Conservation (phyloP, 1,284 basidiomycete genomes). For the Cronartium ribicola region DNA sequence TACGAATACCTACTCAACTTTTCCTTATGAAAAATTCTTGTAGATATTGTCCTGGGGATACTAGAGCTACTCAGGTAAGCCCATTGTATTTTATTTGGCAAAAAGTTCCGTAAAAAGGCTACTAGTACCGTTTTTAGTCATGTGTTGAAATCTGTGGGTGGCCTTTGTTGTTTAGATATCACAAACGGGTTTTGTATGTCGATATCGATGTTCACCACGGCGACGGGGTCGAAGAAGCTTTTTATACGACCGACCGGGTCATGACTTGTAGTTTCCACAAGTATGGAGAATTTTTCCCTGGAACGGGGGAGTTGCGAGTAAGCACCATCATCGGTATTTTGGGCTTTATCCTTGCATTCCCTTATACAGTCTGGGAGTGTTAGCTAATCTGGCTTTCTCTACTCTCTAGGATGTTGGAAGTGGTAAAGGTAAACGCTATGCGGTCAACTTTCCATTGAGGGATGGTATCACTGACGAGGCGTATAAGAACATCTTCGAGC, state of each 20-base stretch:
- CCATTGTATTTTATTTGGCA: not conserved
- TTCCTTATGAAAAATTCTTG: constrained; percentile 2
- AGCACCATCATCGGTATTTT: constrained; percentile 48
- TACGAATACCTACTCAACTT: not conserved
- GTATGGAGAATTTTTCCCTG: constrained; percentile 98
- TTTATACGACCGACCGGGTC: constrained; percentile 96
- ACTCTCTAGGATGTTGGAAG: constrained; percentile 32
- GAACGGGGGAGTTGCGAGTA: constrained; percentile 89
- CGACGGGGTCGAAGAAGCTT: constrained; percentile 98
- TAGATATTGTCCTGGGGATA: constrained; percentile 95
- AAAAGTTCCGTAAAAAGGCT: not conserved
- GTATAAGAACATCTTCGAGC: constrained; percentile 92
- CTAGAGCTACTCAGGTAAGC: constrained; percentile 78
- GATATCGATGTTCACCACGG: constrained; percentile 99
- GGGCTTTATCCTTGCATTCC: not conserved
- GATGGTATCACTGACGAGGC: constrained; percentile 95
- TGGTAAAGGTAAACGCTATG: constrained; percentile 57
- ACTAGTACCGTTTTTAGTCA: not conserved
- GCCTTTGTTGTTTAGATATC: constrained; percentile 62
- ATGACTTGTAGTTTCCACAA: constrained; percentile 99
- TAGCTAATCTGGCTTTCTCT: not conserved
- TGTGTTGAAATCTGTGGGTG: not conserved
- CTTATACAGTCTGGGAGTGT: not conserved
- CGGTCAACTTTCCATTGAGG: constrained; percentile 88
- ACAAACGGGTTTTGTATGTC: constrained; percentile 91